A percentile compares a stretch with the other conserved stretches of the same genome.
phyloP scores from a whole-genome alignment of 1,284 basidiomycete species.

The Ustilago bromivora region DNA sequence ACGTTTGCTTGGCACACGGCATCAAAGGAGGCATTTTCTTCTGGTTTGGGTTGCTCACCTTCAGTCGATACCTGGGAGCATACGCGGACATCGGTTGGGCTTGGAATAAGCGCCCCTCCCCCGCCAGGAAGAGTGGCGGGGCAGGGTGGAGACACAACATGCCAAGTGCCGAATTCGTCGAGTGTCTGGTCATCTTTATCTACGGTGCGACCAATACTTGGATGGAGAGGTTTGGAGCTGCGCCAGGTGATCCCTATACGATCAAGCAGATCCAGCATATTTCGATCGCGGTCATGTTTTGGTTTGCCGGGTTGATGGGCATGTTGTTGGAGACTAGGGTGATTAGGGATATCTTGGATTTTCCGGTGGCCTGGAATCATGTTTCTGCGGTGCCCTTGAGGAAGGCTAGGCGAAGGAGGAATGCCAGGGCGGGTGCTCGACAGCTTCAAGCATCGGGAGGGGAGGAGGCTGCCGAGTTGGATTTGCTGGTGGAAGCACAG shows the following conservation, averaged over 20 bases:
- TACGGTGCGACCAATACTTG: constrained; percentile 94
- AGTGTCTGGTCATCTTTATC: constrained; percentile 85
- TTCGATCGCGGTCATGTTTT: constrained; percentile 93
- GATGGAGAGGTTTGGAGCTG: constrained; percentile 91
- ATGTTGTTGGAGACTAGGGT: constrained; percentile 86
- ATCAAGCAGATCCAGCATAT: constrained; percentile 96
- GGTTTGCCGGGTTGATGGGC: constrained; percentile 90
- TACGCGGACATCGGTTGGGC: constrained; percentile 92
- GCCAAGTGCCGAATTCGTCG: constrained; percentile 82
- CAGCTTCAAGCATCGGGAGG: not conserved
- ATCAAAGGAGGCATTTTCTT: constrained; percentile 78
- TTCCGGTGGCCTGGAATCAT: constrained; percentile 45
- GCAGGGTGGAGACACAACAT: constrained; percentile 47
- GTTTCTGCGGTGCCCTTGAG: constrained; percentile 29
- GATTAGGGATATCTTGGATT: constrained; percentile 55
- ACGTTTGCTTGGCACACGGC: constrained; percentile 88
- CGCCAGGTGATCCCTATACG: constrained; percentile 84
- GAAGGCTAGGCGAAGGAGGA: constrained; percentile 21
- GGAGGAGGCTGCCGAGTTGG: constrained; percentile 19
- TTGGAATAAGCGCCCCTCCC: constrained; percentile 77
- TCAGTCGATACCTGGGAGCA: constrained; percentile 89
- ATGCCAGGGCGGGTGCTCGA: not conserved
- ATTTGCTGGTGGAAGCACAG: constrained; percentile 48
- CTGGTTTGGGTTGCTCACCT: constrained; percentile 84
- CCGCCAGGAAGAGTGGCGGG: constrained; percentile 31